Percentiles rank a stretch among this genome's conserved stretches.
Evolutionary conservation across 192 early-diverging fungal species (phyloP).

Genomic region (Gigaspora rosea): DNA sequence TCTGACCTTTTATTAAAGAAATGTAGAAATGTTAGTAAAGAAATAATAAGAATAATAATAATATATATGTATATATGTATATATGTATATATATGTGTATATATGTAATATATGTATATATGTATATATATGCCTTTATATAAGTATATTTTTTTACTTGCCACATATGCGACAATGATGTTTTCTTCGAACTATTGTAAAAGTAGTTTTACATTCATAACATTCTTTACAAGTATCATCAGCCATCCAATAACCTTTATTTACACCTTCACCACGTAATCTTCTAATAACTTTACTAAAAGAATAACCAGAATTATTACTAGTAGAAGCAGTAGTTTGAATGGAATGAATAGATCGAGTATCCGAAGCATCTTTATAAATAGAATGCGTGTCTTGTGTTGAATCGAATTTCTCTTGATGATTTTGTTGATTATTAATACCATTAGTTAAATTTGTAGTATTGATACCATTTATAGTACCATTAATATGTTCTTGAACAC

Average conservation of each 20-base stretch:
- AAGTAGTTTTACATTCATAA: slow-evolving; percentile 76
- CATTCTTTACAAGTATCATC: slow-evolving; percentile 83
- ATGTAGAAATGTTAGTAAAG: no score
- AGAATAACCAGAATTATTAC: slow-evolving; percentile 44
- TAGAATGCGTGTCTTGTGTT: background rate
- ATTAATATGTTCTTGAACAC: slow-evolving; percentile 3
- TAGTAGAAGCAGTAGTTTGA: slow-evolving; percentile 44
- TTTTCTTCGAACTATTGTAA: slow-evolving; percentile 67
- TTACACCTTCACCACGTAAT: slow-evolving; percentile 55
- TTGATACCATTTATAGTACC: background rate
- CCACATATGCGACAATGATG: slow-evolving; percentile 87
- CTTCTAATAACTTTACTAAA: slow-evolving; percentile 51
- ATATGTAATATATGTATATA: no score
- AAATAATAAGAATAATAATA: background rate
- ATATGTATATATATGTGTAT: no score
- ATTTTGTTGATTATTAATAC: background rate
- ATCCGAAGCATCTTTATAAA: slow-evolving; percentile 39
- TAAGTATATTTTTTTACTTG: slow-evolving; percentile 21
- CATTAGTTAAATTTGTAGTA: background rate
- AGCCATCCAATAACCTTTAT: slow-evolving; percentile 79
- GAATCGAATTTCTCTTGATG: background rate
- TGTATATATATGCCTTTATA: no score
- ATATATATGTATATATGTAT: background rate
- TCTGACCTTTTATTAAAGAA: slow-evolving; percentile 54
- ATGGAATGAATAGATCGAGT: slow-evolving; percentile 44